These are phyloP conservation scores for Hemileccinum rubropunctum DNA, from an alignment of 768 basidiomycete genomes.

Conservation along the genomic window DNA sequence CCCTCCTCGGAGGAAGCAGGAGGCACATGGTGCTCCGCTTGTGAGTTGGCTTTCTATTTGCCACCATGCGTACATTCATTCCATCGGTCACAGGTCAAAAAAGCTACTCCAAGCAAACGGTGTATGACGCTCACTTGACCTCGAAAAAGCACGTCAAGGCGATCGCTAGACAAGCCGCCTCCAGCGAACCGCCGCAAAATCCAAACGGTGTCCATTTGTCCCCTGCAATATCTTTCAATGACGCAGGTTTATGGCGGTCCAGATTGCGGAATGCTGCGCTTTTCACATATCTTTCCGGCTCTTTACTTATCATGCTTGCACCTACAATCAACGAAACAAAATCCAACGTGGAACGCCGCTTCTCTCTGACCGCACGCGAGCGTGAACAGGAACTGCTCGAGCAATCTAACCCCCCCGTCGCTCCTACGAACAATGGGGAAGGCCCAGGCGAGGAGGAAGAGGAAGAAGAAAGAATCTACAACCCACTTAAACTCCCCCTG, in stretches of 20 bases:
- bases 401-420: slow-evolving; percentile 50
- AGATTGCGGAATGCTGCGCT: slow-evolving; percentile 66
- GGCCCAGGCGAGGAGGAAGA: slow-evolving; percentile 79
- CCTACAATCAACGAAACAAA: slow-evolving; percentile 83
- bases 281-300: slow-evolving; percentile 65
- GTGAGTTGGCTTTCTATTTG: slow-evolving; percentile 47
- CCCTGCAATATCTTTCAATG: slow-evolving; percentile 35
- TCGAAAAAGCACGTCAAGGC: slow-evolving; percentile 97
- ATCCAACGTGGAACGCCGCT: slow-evolving; percentile 93
- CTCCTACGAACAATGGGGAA: slow-evolving; percentile 41
- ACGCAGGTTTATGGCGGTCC: slow-evolving; percentile 32
- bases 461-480: slow-evolving; percentile 96
- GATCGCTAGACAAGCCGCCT: slow-evolving; percentile 62
- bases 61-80: not conserved
- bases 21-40: slow-evolving; percentile 94
- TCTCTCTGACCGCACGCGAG: slow-evolving; percentile 96
- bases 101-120: slow-evolving; percentile 93
- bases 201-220: slow-evolving; percentile 30
- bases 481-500: slow-evolving; percentile 93
- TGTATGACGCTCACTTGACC: slow-evolving; percentile 92
- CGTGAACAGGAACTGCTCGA: slow-evolving; percentile 92
- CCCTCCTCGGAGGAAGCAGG: slow-evolving; percentile 41
- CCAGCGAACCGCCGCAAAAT: slow-evolving; percentile 34
- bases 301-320: slow-evolving; percentile 62
- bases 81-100: slow-evolving; percentile 70